Conservation (phyloP, 1,284 basidiomycete species). For the Cystobasidium pallidum region DNA sequence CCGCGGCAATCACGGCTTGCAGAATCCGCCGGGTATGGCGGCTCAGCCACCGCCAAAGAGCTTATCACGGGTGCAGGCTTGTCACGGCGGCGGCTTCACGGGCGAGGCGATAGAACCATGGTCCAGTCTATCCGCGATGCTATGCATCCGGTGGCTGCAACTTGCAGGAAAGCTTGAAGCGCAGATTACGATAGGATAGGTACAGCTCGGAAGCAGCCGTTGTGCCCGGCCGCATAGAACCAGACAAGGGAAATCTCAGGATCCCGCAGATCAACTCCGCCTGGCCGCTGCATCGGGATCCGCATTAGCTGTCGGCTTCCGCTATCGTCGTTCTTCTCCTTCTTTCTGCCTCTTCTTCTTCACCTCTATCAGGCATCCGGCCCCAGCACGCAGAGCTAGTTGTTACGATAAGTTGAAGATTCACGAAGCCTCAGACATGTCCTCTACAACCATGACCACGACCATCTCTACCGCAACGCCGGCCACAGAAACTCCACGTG, state of each 20-base stretch:
- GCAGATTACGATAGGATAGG: background rate
- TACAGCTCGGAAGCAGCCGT: background rate
- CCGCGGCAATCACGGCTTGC: conserved; percentile 6
- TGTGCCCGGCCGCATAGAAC: background rate
- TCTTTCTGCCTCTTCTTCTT: background rate
- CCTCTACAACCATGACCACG: background rate
- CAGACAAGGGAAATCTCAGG: too few species aligned
- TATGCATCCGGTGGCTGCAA: background rate
- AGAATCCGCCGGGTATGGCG: conserved; percentile 8
- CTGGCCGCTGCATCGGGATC: too few species aligned
- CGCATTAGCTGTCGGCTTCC: background rate
- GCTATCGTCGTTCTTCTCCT: background rate
- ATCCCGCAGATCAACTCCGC: too few species aligned
- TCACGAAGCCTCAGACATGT: background rate
- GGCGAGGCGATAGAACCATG: background rate
- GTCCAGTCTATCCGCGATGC: background rate
- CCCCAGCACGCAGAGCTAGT: too few species aligned
- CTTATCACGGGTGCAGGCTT: background rate
- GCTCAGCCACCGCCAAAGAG: background rate
- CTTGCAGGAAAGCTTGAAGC: background rate
- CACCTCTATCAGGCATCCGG: too few species aligned
- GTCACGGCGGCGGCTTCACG: too few species aligned
- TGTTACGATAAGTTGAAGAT: too few species aligned
- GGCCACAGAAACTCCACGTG: background rate
- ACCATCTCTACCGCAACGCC: background rate